Percentiles rank a stretch among this genome's conserved stretches.
These are phyloP conservation scores for Cladosporium sp. DNA, from an alignment of 2,329 filamentous ascomycete species.

Conservation along the genomic window DNA sequence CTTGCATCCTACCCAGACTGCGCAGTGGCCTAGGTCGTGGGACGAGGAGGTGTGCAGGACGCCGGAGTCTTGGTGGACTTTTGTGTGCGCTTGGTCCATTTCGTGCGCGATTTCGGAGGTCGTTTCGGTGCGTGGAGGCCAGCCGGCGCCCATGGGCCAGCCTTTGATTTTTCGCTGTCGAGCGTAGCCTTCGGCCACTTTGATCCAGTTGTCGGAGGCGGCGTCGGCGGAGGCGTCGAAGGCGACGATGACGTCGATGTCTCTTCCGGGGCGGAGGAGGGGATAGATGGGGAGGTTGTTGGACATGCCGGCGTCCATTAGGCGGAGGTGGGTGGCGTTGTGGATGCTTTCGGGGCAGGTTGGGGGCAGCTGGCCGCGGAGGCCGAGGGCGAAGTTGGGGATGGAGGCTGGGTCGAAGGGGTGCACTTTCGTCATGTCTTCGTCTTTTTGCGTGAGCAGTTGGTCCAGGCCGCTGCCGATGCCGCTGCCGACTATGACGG, in stretches of 20 bases:
- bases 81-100: conserved; percentile 52
- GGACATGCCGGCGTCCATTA: conserved; percentile 97
- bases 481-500: conserved; percentile 68
- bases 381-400: conserved; percentile 81
- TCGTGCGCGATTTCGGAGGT: conserved; percentile 58
- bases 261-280: conserved; percentile 76
- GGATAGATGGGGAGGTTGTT: conserved; percentile 98
- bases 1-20: conserved; percentile 76
- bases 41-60: conserved; percentile 12
- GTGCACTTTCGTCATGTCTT: conserved; percentile 85
- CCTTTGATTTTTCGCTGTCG: conserved; percentile 84
- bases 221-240: conserved; percentile 95
- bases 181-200: conserved; percentile 88
- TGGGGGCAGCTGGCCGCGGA: conserved; percentile 68
- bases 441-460: conserved; percentile 74
- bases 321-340: conserved; percentile 56
- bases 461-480: conserved; percentile 67
- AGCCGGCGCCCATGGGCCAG: conserved; percentile 92
- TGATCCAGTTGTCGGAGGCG: conserved; percentile 92
- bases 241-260: conserved; percentile 84
- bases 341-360: conserved; percentile 76
- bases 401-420: conserved; percentile 88
- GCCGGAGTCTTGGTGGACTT: conserved; percentile 16
- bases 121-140: conserved; percentile 64
- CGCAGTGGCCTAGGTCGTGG: conserved; percentile 74